Conservation (phyloP, 106 monocot species). For the Agapanthus africanus region DNA sequence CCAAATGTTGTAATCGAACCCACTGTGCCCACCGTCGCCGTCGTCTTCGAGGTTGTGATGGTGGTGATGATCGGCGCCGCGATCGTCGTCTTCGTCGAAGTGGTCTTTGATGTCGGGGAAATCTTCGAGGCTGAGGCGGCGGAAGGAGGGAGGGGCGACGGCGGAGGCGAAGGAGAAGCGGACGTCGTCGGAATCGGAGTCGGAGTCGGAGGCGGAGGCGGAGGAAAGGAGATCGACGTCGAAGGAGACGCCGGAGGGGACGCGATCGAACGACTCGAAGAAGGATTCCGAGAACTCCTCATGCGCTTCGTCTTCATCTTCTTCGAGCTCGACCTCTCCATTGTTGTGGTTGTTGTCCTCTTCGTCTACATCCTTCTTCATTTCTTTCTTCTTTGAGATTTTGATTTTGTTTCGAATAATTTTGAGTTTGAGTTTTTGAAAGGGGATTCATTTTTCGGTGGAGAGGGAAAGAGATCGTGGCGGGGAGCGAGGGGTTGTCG, state of each 20-base stretch:
- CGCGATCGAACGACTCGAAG: conserved; percentile 72
- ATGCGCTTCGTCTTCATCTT: conserved; percentile 5
- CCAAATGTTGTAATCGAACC: conserved; percentile 66
- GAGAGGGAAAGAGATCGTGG: too few species aligned
- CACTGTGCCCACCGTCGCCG: not conserved
- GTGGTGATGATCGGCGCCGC: not conserved
- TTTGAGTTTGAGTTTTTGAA: too few species aligned
- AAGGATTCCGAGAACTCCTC: conserved; percentile 21
- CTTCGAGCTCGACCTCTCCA: too few species aligned
- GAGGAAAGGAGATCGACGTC: conserved; percentile 25
- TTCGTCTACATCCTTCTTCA: too few species aligned
- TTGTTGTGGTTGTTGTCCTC: too few species aligned
- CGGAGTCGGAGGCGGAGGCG: conserved; percentile 32
- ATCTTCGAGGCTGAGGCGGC: conserved; percentile 1
- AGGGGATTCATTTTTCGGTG: too few species aligned
- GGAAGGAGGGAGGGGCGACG: conserved; percentile 33
- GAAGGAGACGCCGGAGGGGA: conserved; percentile 57
- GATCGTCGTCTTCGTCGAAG: too few species aligned
- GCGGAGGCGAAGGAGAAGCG: conserved; percentile 88
- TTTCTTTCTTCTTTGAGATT: too few species aligned
- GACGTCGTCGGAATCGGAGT: conserved; percentile 36
- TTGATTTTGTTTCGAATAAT: too few species aligned
- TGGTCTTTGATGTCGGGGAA: not conserved
- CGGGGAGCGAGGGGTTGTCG: too few species aligned
- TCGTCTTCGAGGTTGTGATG: not conserved